A percentile compares a stretch with the other conserved stretches of the same genome.
These are phyloP conservation scores for Oropetium thomaeum DNA, from an alignment of 176 grass and related monocot genomes.

Conservation along the genomic window DNA sequence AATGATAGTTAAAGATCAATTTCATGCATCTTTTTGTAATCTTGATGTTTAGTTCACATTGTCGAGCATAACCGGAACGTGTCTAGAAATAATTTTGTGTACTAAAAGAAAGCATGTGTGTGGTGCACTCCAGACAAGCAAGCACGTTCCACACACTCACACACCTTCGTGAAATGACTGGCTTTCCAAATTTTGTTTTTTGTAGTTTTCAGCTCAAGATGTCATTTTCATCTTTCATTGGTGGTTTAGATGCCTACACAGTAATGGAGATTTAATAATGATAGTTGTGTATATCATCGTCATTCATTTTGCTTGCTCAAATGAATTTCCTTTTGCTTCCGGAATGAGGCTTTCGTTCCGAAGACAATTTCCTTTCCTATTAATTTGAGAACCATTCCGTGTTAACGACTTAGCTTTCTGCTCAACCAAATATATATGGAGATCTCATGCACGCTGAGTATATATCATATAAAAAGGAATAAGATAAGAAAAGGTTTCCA, in stretches of 20 bases:
- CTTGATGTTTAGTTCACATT: too few relatives aligned
- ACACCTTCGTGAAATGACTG: too few relatives aligned
- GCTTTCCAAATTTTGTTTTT: too few relatives aligned
- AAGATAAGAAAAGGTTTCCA: constrained; percentile 10
- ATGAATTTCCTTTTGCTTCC: constrained; percentile 33
- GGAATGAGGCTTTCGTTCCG: neutral
- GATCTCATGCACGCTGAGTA: neutral
- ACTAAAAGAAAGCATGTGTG: too few relatives aligned
- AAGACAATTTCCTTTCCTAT: neutral
- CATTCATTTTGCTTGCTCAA: constrained; percentile 24
- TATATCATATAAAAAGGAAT: neutral
- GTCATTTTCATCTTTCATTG: neutral
- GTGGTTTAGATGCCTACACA: neutral
- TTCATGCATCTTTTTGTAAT: too few relatives aligned
- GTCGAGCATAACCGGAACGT: too few relatives aligned
- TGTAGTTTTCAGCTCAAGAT: neutral
- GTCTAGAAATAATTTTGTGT: too few relatives aligned
- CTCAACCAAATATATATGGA: neutral
- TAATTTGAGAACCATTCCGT: neutral
- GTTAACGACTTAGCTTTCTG: neutral
- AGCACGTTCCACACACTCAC: too few relatives aligned
- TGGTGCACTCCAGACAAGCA: too few relatives aligned
- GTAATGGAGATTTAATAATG: neutral
- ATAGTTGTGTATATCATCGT: too few relatives aligned
- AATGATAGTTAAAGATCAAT: too few relatives aligned